phyloP scores from a whole-genome alignment of 2,329 filamentous ascomycete genomes.

The Lachnellula subtilissima region DNA sequence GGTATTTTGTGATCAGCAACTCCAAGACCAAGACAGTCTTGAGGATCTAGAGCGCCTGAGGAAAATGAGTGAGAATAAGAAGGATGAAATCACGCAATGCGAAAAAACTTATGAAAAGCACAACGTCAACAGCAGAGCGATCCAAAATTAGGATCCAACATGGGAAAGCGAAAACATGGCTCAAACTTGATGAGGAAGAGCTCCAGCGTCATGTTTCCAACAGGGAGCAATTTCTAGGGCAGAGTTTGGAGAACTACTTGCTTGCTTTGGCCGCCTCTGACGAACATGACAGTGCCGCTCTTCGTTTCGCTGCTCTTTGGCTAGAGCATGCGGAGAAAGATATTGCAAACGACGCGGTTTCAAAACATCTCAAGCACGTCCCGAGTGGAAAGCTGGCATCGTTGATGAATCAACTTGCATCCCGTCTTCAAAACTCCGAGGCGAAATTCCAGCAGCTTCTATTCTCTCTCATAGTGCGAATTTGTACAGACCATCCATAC shows the following conservation, averaged over 20 bases:
- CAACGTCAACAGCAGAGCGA: conserved; percentile 43
- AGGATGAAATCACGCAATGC: conserved; percentile 72
- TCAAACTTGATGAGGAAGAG: conserved; percentile 84
- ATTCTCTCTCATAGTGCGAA: conserved; percentile 68
- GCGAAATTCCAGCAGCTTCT: conserved; percentile 73
- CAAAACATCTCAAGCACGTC: conserved; percentile 64
- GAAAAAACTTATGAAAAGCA: conserved; percentile 48
- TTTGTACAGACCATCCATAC: conserved; percentile 89
- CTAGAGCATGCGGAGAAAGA: conserved; percentile 76
- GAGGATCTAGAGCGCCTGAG: conserved; percentile 81
- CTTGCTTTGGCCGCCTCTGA: conserved; percentile 80
- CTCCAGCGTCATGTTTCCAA: conserved; percentile 72
- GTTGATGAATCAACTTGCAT: conserved; percentile 93
- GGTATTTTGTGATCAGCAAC: conserved; percentile 87
- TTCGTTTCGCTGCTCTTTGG: conserved; percentile 93
- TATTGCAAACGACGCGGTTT: conserved; percentile 72
- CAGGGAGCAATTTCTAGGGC: conserved; percentile 75
- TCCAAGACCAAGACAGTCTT: conserved; percentile 78
- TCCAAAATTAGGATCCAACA: conserved; percentile 56
- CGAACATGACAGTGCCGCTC: conserved; percentile 79
- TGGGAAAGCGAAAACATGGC: conserved; percentile 76
- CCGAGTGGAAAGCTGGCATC: conserved; percentile 88
- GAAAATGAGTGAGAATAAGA: conserved; percentile 73
- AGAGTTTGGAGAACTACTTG: conserved; percentile 91
- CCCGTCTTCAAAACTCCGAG: conserved; percentile 70